Conservation (phyloP, 2,329 filamentous ascomycete genomes). For the Onygena corvina region DNA sequence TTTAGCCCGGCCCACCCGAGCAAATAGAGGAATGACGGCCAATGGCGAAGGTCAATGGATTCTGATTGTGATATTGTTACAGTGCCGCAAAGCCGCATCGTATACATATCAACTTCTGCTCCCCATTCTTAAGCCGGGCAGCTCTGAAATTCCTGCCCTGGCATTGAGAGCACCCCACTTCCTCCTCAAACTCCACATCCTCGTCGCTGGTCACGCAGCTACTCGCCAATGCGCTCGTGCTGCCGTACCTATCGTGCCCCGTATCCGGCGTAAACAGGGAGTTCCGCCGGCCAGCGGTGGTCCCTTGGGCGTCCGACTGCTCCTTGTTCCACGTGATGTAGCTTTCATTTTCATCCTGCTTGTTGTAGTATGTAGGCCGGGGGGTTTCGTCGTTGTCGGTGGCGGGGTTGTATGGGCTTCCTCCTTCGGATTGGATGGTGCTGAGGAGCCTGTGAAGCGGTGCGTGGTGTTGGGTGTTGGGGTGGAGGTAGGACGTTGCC, state of each 20-base stretch:
- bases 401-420: neutral
- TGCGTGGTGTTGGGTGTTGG: neutral
- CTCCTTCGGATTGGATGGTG: neutral
- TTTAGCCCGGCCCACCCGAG: no score
- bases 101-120: constrained; percentile 50
- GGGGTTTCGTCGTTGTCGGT: neutral
- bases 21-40: neutral
- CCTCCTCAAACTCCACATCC: constrained; percentile 38
- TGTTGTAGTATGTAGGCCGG: constrained; percentile 36
- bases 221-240: constrained; percentile 13
- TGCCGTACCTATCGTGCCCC: constrained; percentile 14
- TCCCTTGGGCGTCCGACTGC: constrained; percentile 29
- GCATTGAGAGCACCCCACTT: constrained; percentile 49
- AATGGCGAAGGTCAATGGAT: neutral
- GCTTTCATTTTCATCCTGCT: constrained; percentile 36
- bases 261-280: constrained; percentile 7
- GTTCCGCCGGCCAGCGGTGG: constrained; percentile 17
- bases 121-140: constrained; percentile 42
- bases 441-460: neutral
- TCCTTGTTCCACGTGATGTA: constrained; percentile 44
- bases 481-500: neutral
- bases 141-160: constrained; percentile 51
- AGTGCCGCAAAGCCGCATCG: constrained; percentile 32
- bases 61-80: neutral
- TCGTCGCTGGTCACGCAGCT: constrained; percentile 16